Percentiles rank a stretch among this genome's conserved stretches.
These are phyloP conservation scores for Erysimum cheiri DNA, from an alignment of 441 rosid genomes.

Conservation along the genomic window DNA sequence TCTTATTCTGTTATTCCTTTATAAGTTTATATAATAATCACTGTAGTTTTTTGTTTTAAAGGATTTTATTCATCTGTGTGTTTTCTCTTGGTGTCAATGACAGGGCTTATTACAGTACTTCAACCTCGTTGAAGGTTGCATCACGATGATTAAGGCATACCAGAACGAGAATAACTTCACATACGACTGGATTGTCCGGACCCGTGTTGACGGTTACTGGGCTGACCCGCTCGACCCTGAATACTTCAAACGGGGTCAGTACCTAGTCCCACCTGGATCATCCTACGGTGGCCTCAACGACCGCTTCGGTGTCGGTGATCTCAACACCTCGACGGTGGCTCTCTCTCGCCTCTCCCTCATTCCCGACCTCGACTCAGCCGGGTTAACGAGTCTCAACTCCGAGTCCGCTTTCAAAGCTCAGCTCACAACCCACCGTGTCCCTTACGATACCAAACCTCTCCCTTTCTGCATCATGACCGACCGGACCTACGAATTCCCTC, in stretches of 20 bases:
- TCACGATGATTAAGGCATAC: constrained; percentile 66
- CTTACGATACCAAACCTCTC: constrained; percentile 50
- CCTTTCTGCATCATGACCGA: constrained; percentile 91
- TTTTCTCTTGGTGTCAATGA: constrained; percentile 10
- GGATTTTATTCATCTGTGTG: background rate
- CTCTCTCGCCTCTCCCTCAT: constrained; percentile 85
- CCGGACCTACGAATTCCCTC: constrained; percentile 77
- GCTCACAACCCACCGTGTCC: constrained; percentile 58
- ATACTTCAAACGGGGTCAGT: constrained; percentile 63
- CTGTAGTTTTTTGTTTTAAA: background rate
- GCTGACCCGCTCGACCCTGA: constrained; percentile 64
- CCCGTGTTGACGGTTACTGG: constrained; percentile 95
- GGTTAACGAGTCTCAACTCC: constrained; percentile 73
- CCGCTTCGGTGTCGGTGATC: constrained; percentile 88
- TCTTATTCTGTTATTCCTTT: background rate
- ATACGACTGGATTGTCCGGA: constrained; percentile 90
- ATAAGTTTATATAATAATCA: too few species aligned
- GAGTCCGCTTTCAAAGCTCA: constrained; percentile 87
- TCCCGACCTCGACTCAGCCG: constrained; percentile 68
- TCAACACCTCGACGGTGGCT: constrained; percentile 62
- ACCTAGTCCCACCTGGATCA: constrained; percentile 87
- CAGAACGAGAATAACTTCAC: constrained; percentile 60
- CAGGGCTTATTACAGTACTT: constrained; percentile 94
- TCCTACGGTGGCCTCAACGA: constrained; percentile 92
- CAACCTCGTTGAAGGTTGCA: constrained; percentile 82